phyloP scores from a whole-genome alignment of 495 filamentous ascomycete genomes.

The Xylaria scruposa region DNA sequence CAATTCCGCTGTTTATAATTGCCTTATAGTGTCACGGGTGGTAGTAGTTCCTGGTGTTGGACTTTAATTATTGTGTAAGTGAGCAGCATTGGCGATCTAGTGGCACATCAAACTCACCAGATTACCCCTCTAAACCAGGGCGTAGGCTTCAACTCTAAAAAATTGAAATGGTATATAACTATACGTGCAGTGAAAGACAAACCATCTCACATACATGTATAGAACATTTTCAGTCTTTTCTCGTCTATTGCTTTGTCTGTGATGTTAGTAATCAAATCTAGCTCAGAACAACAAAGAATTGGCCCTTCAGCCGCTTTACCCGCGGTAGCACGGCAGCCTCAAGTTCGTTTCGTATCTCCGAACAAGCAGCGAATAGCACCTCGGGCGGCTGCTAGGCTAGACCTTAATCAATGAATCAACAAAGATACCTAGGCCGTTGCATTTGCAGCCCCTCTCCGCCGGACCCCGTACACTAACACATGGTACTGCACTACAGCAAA shows the following conservation, averaged over 20 bases:
- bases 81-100: not conserved
- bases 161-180: not conserved
- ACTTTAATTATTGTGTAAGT: not conserved
- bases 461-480: not conserved
- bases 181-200: not conserved
- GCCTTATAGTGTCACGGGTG: not conserved
- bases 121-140: not conserved
- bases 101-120: not conserved
- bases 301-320: not conserved
- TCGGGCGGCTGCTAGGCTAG: constrained; percentile 6
- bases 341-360: constrained; percentile 16
- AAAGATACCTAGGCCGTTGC: not conserved
- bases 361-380: not conserved
- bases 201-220: not conserved
- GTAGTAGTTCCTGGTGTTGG: not conserved
- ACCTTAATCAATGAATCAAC: not conserved
- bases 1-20: not conserved
- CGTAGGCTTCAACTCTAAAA: not conserved
- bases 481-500: constrained; percentile 2
- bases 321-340: constrained; percentile 4
- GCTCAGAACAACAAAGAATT: constrained; percentile 3
- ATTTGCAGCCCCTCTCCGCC: not conserved
- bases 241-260: constrained; percentile 3
- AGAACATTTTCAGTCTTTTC: not conserved
- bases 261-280: not conserved